phyloP scores from a whole-genome alignment of 306 rosid species.

The Vicia faba region DNA sequence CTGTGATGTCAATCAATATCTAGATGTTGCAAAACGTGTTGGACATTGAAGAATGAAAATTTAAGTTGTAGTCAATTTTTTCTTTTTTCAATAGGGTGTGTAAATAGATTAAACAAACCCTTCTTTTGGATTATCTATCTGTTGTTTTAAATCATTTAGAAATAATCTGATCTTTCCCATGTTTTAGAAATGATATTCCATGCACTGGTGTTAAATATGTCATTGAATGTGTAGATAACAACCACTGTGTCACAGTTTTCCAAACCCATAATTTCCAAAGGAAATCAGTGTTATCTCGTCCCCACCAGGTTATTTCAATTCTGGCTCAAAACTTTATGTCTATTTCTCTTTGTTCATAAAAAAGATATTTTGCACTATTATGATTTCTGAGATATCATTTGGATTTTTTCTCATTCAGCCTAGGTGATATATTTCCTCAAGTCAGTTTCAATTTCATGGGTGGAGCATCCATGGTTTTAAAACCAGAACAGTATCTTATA shows the following conservation, averaged over 20 bases:
- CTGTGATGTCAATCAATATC: neutral
- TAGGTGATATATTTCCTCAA: slow-evolving; percentile 77
- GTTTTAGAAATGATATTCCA: slow-evolving; percentile 18
- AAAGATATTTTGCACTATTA: neutral
- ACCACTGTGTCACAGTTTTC: slow-evolving; percentile 63
- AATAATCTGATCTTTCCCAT: neutral
- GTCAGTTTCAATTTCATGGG: slow-evolving; percentile 88
- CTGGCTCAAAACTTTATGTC: slow-evolving; percentile 24
- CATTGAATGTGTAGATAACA: slow-evolving; percentile 60
- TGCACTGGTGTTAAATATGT: slow-evolving; percentile 37
- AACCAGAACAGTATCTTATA: slow-evolving; percentile 85
- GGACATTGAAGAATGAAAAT: slow-evolving; percentile 3
- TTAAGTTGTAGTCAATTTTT: neutral
- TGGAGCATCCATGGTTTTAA: slow-evolving; percentile 88
- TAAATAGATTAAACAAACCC: slow-evolving; percentile 16
- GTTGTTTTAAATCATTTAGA: slow-evolving; percentile 13
- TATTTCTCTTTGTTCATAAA: slow-evolving; percentile 13
- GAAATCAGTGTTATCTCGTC: slow-evolving; percentile 86
- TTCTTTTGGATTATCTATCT: slow-evolving; percentile 18
- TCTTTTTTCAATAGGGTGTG: neutral
- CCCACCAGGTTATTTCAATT: slow-evolving; percentile 65
- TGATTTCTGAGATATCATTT: slow-evolving; percentile 37
- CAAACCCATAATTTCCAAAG: slow-evolving; percentile 69
- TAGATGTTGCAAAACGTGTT: slow-evolving; percentile 2
- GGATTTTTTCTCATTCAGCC: slow-evolving; percentile 57